phyloP scores from a whole-genome alignment of 1,284 basidiomycete species.

The Moesziomyces sp. region DNA sequence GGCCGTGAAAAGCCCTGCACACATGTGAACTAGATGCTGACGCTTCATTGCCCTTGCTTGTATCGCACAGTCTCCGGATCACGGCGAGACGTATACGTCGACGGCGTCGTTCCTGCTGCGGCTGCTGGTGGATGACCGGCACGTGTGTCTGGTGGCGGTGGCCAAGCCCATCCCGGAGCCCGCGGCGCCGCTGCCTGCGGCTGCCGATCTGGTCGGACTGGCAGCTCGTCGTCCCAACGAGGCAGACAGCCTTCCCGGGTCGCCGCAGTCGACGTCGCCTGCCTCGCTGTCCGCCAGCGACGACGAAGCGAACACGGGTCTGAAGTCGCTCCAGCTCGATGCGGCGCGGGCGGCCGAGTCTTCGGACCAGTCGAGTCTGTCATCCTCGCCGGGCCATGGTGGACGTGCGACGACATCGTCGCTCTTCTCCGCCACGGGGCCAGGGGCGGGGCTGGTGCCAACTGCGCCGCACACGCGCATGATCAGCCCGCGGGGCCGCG shows the following conservation, averaged over 20 bases:
- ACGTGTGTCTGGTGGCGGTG: conserved; percentile 62
- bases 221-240: conserved; percentile 1
- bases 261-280: conserved; percentile 12
- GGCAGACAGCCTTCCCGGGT: conserved; percentile 2
- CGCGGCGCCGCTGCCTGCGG: conserved; percentile 21
- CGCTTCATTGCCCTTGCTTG: not conserved
- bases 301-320: not conserved
- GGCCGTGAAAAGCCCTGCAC: not conserved
- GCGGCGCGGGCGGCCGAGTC: not conserved
- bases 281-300: not conserved
- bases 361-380: conserved; percentile 7
- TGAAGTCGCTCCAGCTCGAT: conserved; percentile 21
- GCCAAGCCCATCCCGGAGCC: conserved; percentile 58
- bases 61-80: conserved; percentile 38
- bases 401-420: conserved; percentile 4
- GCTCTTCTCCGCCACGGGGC: conserved; percentile 12
- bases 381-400: conserved; percentile 5
- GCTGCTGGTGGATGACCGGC: conserved; percentile 60
- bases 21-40: not conserved
- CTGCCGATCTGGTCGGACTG: conserved; percentile 1
- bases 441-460: not conserved
- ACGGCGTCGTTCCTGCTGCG: conserved; percentile 59
- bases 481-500: conserved; percentile 16
- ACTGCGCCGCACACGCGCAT: conserved; percentile 20
- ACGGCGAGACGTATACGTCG: conserved; percentile 57